These are phyloP conservation scores for Darksidea phi DNA, from an alignment of 495 filamentous ascomycete species.

Conservation along the genomic window DNA sequence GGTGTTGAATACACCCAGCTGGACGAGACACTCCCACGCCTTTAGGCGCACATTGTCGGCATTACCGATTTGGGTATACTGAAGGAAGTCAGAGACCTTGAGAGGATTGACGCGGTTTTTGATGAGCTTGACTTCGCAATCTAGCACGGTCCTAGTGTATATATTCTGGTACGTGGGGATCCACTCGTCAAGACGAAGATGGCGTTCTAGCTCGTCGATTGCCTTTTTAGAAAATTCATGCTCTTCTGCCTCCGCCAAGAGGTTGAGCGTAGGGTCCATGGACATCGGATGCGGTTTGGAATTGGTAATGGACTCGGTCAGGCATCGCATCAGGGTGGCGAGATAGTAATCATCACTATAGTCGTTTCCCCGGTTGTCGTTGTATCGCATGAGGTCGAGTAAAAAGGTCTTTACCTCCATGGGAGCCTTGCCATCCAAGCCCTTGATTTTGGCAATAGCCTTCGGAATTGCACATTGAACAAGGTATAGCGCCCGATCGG, in stretches of 20 bases:
- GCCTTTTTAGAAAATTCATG: conserved; percentile 64
- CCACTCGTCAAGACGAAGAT: conserved; percentile 92
- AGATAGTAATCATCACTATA: conserved; percentile 88
- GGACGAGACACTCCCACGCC: conserved; percentile 77
- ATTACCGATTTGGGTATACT: conserved; percentile 76
- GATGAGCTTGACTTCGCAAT: conserved; percentile 73
- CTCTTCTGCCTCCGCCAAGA: conserved; percentile 48
- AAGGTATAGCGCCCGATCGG: conserved; percentile 74
- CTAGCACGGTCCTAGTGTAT: conserved; percentile 76
- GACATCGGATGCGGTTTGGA: conserved; percentile 46
- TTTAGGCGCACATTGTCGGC: conserved; percentile 76
- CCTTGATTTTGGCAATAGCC: conserved; percentile 74
- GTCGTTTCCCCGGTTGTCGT: conserved; percentile 85
- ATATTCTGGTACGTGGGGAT: conserved; percentile 87
- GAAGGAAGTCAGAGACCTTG: conserved; percentile 67
- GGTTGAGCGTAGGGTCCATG: conserved; percentile 58
- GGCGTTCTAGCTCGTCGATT: conserved; percentile 82
- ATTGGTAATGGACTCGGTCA: conserved; percentile 66
- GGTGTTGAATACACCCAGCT: conserved; percentile 68
- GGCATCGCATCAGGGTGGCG: conserved; percentile 71
- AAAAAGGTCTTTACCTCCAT: conserved; percentile 73
- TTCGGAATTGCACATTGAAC: conserved; percentile 77
- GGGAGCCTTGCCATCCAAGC: conserved; percentile 73
- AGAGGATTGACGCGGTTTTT: conserved; percentile 64
- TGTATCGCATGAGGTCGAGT: conserved; percentile 83